Conservation (phyloP, 805 yeast species). For the Kuraishia piskuri region DNA sequence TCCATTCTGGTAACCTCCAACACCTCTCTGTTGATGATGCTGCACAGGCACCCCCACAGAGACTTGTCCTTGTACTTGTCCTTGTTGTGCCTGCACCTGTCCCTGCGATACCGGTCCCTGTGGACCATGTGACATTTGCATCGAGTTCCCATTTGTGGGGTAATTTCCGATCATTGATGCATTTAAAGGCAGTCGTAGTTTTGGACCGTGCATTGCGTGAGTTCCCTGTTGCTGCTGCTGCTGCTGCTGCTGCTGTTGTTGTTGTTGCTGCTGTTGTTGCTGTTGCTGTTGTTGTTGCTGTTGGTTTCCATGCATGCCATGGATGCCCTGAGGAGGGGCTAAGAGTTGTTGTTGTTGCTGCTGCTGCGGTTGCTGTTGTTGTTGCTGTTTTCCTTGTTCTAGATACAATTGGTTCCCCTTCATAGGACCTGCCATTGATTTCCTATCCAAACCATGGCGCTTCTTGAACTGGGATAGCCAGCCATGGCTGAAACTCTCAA, state of each 20-base stretch:
- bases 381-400: background rate
- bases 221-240: background rate
- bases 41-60: no score
- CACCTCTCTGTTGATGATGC: background rate
- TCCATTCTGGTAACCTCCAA: background rate
- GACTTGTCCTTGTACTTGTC: no score
- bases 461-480: conserved; percentile 57
- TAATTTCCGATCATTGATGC: background rate
- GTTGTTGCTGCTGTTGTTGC: conserved; percentile 1
- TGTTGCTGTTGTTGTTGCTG: background rate
- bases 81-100: no score
- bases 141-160: background rate
- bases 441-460: conserved; percentile 39
- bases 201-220: no score
- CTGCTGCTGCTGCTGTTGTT: conserved; percentile 3
- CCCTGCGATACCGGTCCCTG: no score
- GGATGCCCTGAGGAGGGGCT: background rate
- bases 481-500: conserved; percentile 49
- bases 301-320: background rate
- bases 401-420: conserved; percentile 21
- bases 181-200: no score
- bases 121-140: no score
- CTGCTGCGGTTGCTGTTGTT: background rate
- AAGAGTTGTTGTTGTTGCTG: background rate
- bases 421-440: conserved; percentile 20